Conservation (phyloP, 148 eudicot species). For the Heliamphora exappendiculata region DNA sequence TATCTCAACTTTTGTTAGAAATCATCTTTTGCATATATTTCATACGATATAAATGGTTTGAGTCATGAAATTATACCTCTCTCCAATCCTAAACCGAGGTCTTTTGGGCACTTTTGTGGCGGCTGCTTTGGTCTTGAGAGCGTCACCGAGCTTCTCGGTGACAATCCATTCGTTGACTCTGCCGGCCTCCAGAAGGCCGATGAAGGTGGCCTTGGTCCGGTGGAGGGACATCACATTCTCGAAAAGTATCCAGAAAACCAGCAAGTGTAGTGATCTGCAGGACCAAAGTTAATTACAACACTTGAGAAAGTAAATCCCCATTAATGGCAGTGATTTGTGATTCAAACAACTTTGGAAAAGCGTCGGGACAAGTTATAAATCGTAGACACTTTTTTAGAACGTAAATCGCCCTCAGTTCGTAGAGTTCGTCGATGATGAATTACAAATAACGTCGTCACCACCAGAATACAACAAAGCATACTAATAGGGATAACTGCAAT, state of each 20-base stretch:
- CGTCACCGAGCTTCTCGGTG: conserved; percentile 95
- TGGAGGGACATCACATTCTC: conserved; percentile 99
- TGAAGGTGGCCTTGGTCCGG: conserved; percentile 87
- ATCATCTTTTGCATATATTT: neutral
- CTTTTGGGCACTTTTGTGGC: conserved; percentile 19
- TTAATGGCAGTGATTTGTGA: too few relatives aligned
- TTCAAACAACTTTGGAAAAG: too few relatives aligned
- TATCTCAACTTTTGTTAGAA: too few relatives aligned
- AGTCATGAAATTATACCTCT: conserved; percentile 23
- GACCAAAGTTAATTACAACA: neutral
- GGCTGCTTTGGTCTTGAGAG: conserved; percentile 26
- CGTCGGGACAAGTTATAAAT: too few relatives aligned
- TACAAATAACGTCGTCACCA: too few relatives aligned
- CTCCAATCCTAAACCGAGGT: conserved; percentile 25
- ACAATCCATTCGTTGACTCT: conserved; percentile 98
- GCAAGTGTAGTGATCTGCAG: conserved; percentile 77
- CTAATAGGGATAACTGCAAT: too few relatives aligned
- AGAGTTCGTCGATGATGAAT: too few relatives aligned
- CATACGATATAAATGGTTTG: neutral
- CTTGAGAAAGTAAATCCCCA: neutral
- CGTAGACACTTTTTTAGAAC: too few relatives aligned
- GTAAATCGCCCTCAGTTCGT: too few relatives aligned
- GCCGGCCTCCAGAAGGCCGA: conserved; percentile 77
- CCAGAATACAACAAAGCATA: too few relatives aligned
- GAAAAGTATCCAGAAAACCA: conserved; percentile 90